A percentile compares a stretch with the other conserved stretches of the same genome.
Conservation (phyloP, 148 eudicot species). For the Rhododendron ovatum region DNA sequence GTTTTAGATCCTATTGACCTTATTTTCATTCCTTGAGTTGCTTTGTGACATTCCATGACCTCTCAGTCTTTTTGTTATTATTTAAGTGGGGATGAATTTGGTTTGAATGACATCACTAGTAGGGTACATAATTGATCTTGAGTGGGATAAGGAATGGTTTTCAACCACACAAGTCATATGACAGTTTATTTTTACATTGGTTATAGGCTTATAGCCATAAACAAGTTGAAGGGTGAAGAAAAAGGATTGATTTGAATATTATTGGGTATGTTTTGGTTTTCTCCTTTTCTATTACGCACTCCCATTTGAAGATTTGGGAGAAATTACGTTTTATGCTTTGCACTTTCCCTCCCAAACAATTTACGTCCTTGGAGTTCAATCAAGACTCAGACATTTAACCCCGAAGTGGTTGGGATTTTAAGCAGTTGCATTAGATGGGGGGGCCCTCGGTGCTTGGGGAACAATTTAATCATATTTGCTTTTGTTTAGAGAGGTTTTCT, state of each 20-base stretch:
- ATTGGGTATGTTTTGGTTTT: neutral
- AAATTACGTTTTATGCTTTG: neutral
- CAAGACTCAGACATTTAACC: neutral
- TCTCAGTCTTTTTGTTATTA: neutral
- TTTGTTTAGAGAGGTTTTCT: neutral
- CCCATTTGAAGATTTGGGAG: neutral
- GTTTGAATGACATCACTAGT: neutral
- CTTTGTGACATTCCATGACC: neutral
- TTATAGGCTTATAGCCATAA: neutral
- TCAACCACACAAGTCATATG: neutral
- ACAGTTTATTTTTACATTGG: neutral
- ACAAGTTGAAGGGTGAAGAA: neutral
- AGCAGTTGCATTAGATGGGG: constrained; percentile 2
- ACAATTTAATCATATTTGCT: neutral
- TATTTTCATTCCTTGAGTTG: neutral
- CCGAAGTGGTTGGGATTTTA: neutral
- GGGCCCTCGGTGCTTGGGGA: neutral
- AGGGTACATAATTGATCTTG: neutral
- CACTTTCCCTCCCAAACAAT: neutral
- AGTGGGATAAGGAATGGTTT: neutral
- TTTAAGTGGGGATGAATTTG: constrained; percentile 1
- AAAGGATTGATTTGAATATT: neutral
- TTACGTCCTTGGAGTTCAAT: neutral
- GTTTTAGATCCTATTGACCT: neutral
- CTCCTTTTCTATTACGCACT: neutral